Percentiles rank a stretch among this genome's conserved stretches.
These are phyloP conservation scores for Colletotrichum sp. DNA, from an alignment of 2,329 filamentous ascomycete genomes.

Conservation along the genomic window DNA sequence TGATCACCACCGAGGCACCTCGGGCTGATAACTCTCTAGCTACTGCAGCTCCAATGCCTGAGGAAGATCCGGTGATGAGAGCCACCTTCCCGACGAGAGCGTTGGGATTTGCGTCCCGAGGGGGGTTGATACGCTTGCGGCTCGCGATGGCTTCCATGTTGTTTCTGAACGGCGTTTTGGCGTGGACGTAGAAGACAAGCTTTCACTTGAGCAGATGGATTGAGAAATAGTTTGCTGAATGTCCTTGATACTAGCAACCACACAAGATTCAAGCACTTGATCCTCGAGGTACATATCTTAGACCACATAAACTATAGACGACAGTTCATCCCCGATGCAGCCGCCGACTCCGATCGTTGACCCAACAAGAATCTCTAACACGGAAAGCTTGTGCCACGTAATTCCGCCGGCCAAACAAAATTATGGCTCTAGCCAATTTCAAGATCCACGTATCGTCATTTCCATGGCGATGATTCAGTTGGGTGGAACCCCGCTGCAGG, in stretches of 20 bases:
- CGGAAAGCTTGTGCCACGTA: background rate
- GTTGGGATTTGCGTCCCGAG: background rate
- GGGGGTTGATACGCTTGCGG: background rate
- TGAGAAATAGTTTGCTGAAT: background rate
- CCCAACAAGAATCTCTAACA: background rate
- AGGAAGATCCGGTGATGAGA: slow-evolving; percentile 50
- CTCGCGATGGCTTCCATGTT: background rate
- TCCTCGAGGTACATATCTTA: background rate
- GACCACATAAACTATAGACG: background rate
- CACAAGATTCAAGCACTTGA: background rate
- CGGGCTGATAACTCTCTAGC: slow-evolving; percentile 47
- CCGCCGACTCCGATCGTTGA: background rate
- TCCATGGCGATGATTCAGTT: background rate
- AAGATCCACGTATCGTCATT: background rate
- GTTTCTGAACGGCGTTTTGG: background rate
- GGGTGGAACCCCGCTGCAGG: background rate
- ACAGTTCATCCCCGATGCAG: background rate
- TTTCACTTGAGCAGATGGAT: background rate
- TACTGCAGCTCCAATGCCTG: slow-evolving; percentile 51
- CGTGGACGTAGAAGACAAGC: background rate
- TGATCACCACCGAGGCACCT: slow-evolving; percentile 53
- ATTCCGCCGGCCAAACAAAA: background rate
- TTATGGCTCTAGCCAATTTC: background rate
- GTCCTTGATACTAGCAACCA: background rate
- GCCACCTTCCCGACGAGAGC: slow-evolving; percentile 47